Evolutionary conservation across 495 filamentous ascomycete species (phyloP), one percentile per base, ranked within the genome.

Genomic region (Aspergillus cavernicola): DNA sequence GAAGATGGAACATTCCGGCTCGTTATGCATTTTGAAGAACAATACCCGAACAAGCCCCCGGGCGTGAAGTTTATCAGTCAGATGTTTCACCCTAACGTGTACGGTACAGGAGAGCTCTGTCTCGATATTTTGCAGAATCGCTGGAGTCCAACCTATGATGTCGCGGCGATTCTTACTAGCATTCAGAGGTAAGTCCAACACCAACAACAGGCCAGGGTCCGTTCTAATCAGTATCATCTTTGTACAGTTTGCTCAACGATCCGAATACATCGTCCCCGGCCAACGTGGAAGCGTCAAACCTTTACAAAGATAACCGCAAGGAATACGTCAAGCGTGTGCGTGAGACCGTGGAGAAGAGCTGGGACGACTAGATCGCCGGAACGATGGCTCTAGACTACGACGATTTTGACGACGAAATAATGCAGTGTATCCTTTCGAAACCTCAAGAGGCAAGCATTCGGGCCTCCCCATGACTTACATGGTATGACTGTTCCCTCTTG

Each of bases 61-160:
- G 88, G 89, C 2, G 93, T 97, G 67, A 97, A 97, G 66, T 98
- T 98, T 68, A 95, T 97, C 71, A 95, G 89, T 69, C 82, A 90
- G 63, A 98, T 98, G 93, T 98, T 98, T 71, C 93, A 98, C 63
- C 93, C 93, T 2, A 98, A 98, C 60, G 93, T 98, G 24, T 98
- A 98, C 64, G 90, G 88, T 23, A 97, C 92, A 2, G 93, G 93
- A 16, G 93, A 98, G 74, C 81, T 98, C 26, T 98, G 93, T 65
- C 77, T 98, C 55, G 93, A 98, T 64, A 98, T 98, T 59, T 75
- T 98, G 56, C 93, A 98, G 69, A 98, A 98, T 65, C 81, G 93
- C 56, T 98, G 93, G 93, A 97, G 93, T 68, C 93, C 93, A 19
- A 97, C 93, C 13, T 98, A 98, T 69, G 93, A 98, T 68, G 95